Conservation (phyloP, 129 eudicot species). For the Flaveria ramosissima region DNA sequence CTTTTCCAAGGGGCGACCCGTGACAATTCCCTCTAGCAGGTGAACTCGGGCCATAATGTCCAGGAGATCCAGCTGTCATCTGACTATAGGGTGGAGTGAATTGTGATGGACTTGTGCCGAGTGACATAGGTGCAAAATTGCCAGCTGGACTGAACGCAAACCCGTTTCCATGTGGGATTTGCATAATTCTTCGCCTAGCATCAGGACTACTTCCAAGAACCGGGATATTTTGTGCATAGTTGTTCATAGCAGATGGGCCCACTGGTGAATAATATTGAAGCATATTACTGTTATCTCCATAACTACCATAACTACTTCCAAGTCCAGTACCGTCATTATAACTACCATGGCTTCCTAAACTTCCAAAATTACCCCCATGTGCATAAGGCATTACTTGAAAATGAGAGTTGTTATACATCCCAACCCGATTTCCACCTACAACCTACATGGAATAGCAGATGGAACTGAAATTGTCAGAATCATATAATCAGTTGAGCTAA, state of each 20-base stretch:
- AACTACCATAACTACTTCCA: constrained; percentile 96
- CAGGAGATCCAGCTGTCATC: constrained; percentile 78
- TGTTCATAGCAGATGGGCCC: constrained; percentile 89
- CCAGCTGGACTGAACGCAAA: constrained; percentile 81
- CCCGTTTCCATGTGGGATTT: constrained; percentile 66
- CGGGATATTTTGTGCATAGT: constrained; percentile 57
- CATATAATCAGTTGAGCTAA: neutral
- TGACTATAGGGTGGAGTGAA: constrained; percentile 91
- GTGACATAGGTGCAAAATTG: constrained; percentile 87
- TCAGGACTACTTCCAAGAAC: constrained; percentile 87
- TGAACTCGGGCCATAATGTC: constrained; percentile 88
- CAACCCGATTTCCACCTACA: constrained; percentile 63
- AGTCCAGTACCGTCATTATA: constrained; percentile 66
- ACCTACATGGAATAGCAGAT: constrained; percentile 47
- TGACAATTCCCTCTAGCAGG: constrained; percentile 79
- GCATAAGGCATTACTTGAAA: constrained; percentile 65
- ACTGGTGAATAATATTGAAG: constrained; percentile 79
- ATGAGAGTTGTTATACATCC: constrained; percentile 66
- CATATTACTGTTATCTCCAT: constrained; percentile 77
- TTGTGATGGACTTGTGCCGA: constrained; percentile 97
- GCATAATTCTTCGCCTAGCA: constrained; percentile 66
- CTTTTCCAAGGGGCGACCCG: constrained; percentile 95
- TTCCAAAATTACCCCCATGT: constrained; percentile 85
- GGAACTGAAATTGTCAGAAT: neutral
- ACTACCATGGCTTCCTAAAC: constrained; percentile 97